A percentile compares a stretch with the other conserved stretches of the same genome.
Evolutionary conservation across 768 basidiomycete species (phyloP).

Genomic region (Mycena galopus): DNA sequence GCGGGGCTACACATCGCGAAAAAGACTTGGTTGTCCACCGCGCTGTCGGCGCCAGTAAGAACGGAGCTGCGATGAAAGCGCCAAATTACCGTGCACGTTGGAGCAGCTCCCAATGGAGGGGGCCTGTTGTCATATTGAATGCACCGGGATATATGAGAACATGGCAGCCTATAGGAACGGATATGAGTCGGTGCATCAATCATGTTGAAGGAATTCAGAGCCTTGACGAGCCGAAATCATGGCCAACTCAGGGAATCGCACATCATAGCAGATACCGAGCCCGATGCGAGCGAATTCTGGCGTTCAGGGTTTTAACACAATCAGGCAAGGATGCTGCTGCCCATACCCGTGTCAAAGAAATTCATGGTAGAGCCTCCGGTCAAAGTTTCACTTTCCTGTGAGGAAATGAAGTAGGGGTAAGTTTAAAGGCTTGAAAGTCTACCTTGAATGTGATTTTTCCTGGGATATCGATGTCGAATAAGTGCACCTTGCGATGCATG

Average conservation of each 20-base stretch:
- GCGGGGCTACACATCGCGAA: conserved; percentile 97
- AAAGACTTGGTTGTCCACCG: conserved; percentile 97
- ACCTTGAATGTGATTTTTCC: conserved; percentile 93
- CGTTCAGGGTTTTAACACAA: not conserved
- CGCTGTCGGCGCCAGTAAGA: conserved; percentile 60
- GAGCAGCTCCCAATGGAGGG: conserved; percentile 95
- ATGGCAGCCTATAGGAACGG: conserved; percentile 73
- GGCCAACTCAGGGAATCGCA: conserved; percentile 94
- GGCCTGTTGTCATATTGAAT: conserved; percentile 96
- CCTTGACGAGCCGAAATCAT: conserved; percentile 92
- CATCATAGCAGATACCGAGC: conserved; percentile 96
- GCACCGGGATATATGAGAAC: conserved; percentile 93
- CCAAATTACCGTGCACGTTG: conserved; percentile 80
- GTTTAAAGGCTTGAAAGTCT: not conserved
- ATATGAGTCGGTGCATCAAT: not conserved
- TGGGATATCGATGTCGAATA: conserved; percentile 98
- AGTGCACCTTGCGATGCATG: conserved; percentile 92
- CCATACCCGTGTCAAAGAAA: conserved; percentile 88
- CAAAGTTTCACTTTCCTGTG: conserved; percentile 88
- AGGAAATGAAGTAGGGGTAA: not conserved
- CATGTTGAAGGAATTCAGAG: conserved; percentile 39
- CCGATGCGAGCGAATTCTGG: conserved; percentile 97
- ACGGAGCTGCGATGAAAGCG: not conserved
- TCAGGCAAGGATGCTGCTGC: not conserved
- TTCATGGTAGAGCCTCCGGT: conserved; percentile 81